Evolutionary conservation across 2,329 filamentous ascomycete species (phyloP).

Genomic region (Magnaporthiopsis incrustans): DNA sequence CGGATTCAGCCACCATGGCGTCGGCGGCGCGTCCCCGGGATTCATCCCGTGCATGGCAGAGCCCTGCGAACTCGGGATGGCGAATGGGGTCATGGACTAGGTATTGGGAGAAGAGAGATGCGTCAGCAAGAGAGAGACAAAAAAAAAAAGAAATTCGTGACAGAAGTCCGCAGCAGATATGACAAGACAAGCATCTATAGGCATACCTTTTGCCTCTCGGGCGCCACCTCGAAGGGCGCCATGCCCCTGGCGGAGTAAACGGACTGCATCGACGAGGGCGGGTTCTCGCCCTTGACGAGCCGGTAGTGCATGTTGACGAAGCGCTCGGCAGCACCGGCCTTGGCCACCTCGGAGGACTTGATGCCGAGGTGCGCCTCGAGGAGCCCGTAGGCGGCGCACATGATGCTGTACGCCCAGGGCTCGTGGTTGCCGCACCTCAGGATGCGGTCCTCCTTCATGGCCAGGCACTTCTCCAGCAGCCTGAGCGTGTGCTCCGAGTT

Average conservation of each 20-base stretch:
- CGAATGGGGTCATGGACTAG: conserved; percentile 12
- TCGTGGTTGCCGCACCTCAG: conserved; percentile 56
- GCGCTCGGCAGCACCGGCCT: conserved; percentile 49
- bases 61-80: conserved; percentile 12
- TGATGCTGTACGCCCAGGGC: conserved; percentile 56
- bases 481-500: conserved; percentile 52
- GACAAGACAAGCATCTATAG: not conserved
- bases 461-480: conserved; percentile 53
- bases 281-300: conserved; percentile 21
- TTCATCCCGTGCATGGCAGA: conserved; percentile 7
- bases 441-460: conserved; percentile 53
- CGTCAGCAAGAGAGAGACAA: not conserved
- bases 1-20: conserved; percentile 19
- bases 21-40: conserved; percentile 12
- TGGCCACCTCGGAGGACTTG: conserved; percentile 48
- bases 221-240: conserved; percentile 12
- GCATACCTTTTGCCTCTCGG: conserved; percentile 16
- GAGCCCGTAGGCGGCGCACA: conserved; percentile 52
- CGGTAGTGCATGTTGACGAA: conserved; percentile 53
- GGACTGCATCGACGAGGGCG: conserved; percentile 8
- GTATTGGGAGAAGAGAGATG: conserved; percentile 1
- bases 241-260: conserved; percentile 2
- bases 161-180: not conserved
- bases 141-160: not conserved
- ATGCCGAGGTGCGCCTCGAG: conserved; percentile 51